A percentile compares a stretch with the other conserved stretches of the same genome.
Evolutionary conservation across 352 stramenopile species (phyloP).

Genomic region (Phytopythium aichiense): DNA sequence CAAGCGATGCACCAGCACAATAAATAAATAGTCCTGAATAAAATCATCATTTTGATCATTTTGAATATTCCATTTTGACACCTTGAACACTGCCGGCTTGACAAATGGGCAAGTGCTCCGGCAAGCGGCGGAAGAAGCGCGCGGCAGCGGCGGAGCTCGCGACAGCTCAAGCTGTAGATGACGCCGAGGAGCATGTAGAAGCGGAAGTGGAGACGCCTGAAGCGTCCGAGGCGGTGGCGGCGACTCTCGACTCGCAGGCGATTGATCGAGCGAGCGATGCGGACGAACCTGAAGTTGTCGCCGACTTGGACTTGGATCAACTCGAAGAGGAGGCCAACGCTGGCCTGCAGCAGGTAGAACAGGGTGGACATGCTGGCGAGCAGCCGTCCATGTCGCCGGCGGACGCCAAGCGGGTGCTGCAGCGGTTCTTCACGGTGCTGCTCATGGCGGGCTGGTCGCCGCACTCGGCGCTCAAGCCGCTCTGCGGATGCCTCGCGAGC

Average conservation of each 20-base stretch:
- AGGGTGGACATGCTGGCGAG: not conserved
- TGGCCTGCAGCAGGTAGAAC: not conserved
- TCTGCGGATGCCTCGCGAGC: not conserved
- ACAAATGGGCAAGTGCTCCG: not conserved
- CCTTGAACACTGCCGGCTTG: no score
- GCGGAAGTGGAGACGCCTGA: not conserved
- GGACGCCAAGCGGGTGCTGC: constrained; percentile 8
- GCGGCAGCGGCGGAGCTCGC: not conserved
- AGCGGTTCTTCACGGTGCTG: constrained; percentile 24
- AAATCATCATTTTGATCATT: no score
- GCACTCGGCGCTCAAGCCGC: constrained; percentile 8
- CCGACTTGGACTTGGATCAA: not conserved
- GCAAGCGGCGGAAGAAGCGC: not conserved
- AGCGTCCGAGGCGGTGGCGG: not conserved
- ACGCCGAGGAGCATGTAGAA: not conserved
- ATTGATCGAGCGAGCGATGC: not conserved
- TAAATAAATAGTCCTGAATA: no score
- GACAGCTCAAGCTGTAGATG: not conserved
- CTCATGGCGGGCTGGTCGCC: constrained; percentile 16
- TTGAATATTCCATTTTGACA: no score
- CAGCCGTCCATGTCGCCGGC: not conserved
- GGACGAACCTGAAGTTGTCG: not conserved
- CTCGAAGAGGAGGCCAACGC: not conserved
- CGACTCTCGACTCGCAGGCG: not conserved
- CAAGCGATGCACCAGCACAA: no score